Percentiles rank a stretch among this genome's conserved stretches.
These are phyloP conservation scores for Thalia dealbata DNA, from an alignment of 176 grass and related monocot genomes.

Conservation along the genomic window DNA sequence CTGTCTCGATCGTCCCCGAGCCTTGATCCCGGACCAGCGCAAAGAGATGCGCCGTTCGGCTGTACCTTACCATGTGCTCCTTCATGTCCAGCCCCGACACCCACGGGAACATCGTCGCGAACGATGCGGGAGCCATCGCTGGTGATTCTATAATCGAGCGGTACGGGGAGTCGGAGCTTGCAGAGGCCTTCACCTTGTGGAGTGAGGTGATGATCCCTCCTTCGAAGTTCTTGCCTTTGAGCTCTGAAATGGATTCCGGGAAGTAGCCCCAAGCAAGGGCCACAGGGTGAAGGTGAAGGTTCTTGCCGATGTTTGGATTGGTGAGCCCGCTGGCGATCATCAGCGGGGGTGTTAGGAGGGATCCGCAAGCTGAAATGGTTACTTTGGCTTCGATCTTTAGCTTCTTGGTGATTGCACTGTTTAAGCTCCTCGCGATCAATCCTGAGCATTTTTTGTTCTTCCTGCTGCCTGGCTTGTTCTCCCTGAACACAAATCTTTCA, in stretches of 20 bases:
- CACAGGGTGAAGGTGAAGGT: slow-evolving; percentile 75
- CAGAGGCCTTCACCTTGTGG: slow-evolving; percentile 48
- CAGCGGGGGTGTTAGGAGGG: slow-evolving; percentile 66
- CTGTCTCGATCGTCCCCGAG: slow-evolving; percentile 48
- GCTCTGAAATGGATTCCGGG: slow-evolving; percentile 40
- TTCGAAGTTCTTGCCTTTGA: slow-evolving; percentile 55
- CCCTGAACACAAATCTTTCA: slow-evolving; percentile 46
- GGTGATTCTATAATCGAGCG: slow-evolving; percentile 59
- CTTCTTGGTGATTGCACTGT: slow-evolving; percentile 30
- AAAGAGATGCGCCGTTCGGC: slow-evolving; percentile 62
- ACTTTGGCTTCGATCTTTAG: slow-evolving; percentile 56
- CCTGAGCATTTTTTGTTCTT: slow-evolving; percentile 43
- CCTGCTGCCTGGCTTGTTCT: neutral
- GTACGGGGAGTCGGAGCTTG: slow-evolving; percentile 10
- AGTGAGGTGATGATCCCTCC: slow-evolving; percentile 90
- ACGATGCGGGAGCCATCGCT: slow-evolving; percentile 29
- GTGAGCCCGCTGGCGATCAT: slow-evolving; percentile 54
- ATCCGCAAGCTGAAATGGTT: slow-evolving; percentile 58
- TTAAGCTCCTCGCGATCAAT: slow-evolving; percentile 44
- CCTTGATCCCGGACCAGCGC: slow-evolving; percentile 55
- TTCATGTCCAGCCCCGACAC: slow-evolving; percentile 75
- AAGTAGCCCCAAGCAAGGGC: slow-evolving; percentile 82
- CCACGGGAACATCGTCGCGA: slow-evolving; percentile 50
- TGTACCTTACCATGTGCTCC: slow-evolving; percentile 59
- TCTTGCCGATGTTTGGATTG: slow-evolving; percentile 76